Percentiles rank a stretch among this genome's conserved stretches.
These are phyloP conservation scores for Knufia petricola DNA, from an alignment of 2,329 filamentous ascomycete species.

Conservation along the genomic window DNA sequence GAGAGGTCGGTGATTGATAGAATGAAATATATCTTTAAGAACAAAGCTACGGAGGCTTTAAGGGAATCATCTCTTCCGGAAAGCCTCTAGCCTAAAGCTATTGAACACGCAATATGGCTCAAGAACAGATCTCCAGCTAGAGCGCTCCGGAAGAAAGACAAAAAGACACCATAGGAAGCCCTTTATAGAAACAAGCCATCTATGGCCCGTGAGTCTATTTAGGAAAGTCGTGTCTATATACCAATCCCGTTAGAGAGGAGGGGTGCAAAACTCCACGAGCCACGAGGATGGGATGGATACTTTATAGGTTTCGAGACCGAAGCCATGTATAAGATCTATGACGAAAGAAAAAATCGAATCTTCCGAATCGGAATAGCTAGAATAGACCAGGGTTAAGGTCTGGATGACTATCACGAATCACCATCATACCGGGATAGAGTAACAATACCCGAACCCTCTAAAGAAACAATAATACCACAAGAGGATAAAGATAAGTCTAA, in stretches of 20 bases:
- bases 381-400: background rate
- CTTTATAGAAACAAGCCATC: background rate
- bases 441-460: too few species aligned
- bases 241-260: background rate
- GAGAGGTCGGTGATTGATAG: background rate
- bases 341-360: background rate
- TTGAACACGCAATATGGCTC: constrained; percentile 9
- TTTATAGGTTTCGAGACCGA: background rate
- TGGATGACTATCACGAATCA: too few species aligned
- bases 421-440: too few species aligned
- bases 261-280: background rate
- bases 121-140: constrained; percentile 10
- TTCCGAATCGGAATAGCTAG: background rate
- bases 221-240: constrained; percentile 1
- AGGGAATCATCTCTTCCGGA: too few species aligned
- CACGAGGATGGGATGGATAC: constrained; percentile 1
- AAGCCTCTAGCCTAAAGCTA: constrained; percentile 5
- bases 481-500: too few species aligned
- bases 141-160: constrained; percentile 7
- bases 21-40: background rate
- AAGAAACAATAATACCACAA: too few species aligned
- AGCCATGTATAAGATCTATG: constrained; percentile 1
- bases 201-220: background rate
- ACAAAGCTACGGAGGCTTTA: too few species aligned
- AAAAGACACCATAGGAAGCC: constrained; percentile 9